Evolutionary conservation across 257 asterid genomes (phyloP).

Genomic region (Ballota nigra): DNA sequence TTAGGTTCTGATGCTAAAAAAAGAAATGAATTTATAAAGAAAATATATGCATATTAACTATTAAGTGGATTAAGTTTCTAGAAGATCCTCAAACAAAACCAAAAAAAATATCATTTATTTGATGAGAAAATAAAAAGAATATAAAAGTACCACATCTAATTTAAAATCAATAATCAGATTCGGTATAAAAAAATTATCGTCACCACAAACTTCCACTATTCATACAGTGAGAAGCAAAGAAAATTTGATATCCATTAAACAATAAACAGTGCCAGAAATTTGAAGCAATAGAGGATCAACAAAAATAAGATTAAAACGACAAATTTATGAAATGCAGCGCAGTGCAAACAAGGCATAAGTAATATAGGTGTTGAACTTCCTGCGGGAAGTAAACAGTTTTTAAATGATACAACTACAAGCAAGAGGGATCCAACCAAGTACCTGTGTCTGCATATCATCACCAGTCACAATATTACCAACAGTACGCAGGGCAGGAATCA

Average conservation of each 20-base stretch:
- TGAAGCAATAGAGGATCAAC: not conserved
- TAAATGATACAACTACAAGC: not conserved
- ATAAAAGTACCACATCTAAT: not conserved
- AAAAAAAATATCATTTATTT: not conserved
- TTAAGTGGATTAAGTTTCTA: not conserved
- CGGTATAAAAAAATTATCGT: not conserved
- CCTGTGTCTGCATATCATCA: conserved; percentile 56
- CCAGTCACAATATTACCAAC: conserved; percentile 58
- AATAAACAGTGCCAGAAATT: not conserved
- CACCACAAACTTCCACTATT: not conserved
- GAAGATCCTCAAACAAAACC: not conserved
- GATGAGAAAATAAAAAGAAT: not conserved
- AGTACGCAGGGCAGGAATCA: conserved; percentile 52
- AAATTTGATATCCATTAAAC: not conserved
- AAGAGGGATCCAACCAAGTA: conserved; percentile 15
- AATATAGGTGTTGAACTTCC: not conserved
- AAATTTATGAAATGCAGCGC: not conserved
- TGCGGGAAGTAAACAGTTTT: not conserved
- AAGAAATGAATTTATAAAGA: not conserved
- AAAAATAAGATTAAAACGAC: not conserved
- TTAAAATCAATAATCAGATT: not conserved
- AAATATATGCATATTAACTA: not conserved
- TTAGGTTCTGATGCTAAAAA: not conserved
- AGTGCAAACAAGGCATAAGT: not conserved
- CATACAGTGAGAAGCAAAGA: not conserved